Evolutionary conservation across 2,329 filamentous ascomycete genomes (phyloP).

Genomic region (Penicillium rolfsii): DNA sequence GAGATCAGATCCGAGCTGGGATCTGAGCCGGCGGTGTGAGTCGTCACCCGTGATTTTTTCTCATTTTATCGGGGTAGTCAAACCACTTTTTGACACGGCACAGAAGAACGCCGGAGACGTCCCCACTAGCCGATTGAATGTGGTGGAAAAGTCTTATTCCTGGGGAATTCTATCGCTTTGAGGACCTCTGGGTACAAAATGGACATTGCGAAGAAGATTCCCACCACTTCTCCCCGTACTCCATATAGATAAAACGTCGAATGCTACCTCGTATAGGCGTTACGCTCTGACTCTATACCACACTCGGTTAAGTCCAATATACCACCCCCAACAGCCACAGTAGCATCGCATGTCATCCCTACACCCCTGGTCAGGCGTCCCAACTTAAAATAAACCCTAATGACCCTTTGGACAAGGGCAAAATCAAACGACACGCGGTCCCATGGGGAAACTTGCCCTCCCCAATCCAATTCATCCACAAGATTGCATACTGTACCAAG

Average conservation of each 20-base stretch:
- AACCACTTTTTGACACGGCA: background rate
- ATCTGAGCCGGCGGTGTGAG: background rate
- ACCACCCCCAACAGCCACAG: background rate
- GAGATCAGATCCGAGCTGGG: background rate
- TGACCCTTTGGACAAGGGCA: background rate
- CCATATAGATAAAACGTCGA: background rate
- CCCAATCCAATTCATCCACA: background rate
- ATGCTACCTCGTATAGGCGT: background rate
- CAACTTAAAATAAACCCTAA: slow-evolving; percentile 9
- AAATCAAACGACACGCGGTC: slow-evolving; percentile 6
- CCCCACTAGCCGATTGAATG: background rate
- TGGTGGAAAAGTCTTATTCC: background rate
- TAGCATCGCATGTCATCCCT: background rate
- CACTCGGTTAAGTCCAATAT: background rate
- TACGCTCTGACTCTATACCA: background rate
- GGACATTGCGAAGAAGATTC: background rate
- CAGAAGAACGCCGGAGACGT: background rate
- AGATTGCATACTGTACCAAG: no score
- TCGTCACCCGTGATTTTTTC: background rate
- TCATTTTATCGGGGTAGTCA: background rate
- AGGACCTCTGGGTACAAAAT: background rate
- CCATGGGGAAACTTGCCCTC: background rate
- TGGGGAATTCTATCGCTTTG: background rate
- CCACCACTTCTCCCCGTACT: background rate
- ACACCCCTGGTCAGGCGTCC: background rate